phyloP scores from a whole-genome alignment of 2,329 filamentous ascomycete genomes.

The Sarocladiaceae sp. region DNA sequence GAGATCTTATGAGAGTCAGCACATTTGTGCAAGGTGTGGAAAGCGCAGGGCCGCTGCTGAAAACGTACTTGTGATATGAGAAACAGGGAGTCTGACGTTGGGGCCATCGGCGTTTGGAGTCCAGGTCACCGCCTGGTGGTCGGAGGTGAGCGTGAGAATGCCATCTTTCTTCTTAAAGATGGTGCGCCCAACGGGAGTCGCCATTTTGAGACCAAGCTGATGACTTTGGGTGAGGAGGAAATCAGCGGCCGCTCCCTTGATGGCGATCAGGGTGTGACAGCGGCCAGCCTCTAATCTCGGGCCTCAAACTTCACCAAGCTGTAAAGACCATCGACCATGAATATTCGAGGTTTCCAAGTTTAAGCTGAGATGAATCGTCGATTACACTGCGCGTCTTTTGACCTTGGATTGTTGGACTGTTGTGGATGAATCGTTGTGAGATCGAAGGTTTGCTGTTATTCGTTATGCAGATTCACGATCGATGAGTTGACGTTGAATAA shows the following conservation, averaged over 20 bases:
- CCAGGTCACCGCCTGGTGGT: constrained; percentile 76
- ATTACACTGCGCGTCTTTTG: too few relatives aligned
- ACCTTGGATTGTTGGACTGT: background rate
- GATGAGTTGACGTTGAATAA: constrained; percentile 2
- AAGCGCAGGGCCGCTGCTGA: background rate
- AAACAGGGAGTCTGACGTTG: constrained; percentile 64
- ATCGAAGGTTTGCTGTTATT: background rate
- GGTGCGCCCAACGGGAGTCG: constrained; percentile 60
- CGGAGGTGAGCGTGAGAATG: constrained; percentile 67
- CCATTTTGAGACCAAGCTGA: too few relatives aligned
- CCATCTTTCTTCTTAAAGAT: constrained; percentile 97
- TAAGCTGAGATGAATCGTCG: too few relatives aligned
- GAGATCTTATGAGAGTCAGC: constrained; percentile 57
- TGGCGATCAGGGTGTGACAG: background rate
- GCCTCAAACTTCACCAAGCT: too few relatives aligned
- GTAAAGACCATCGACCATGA: too few relatives aligned
- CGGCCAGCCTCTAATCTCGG: too few relatives aligned
- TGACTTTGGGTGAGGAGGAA: too few relatives aligned
- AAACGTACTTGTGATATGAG: constrained; percentile 74
- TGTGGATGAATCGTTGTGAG: background rate
- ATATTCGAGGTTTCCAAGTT: too few relatives aligned
- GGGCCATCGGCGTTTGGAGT: constrained; percentile 64
- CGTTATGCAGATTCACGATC: background rate
- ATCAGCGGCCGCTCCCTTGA: too few relatives aligned
- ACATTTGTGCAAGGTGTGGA: too few relatives aligned